A percentile compares a stretch with the other conserved stretches of the same genome.
These are phyloP conservation scores for Boletus subparvulus DNA, from an alignment of 768 basidiomycete species.

Conservation along the genomic window DNA sequence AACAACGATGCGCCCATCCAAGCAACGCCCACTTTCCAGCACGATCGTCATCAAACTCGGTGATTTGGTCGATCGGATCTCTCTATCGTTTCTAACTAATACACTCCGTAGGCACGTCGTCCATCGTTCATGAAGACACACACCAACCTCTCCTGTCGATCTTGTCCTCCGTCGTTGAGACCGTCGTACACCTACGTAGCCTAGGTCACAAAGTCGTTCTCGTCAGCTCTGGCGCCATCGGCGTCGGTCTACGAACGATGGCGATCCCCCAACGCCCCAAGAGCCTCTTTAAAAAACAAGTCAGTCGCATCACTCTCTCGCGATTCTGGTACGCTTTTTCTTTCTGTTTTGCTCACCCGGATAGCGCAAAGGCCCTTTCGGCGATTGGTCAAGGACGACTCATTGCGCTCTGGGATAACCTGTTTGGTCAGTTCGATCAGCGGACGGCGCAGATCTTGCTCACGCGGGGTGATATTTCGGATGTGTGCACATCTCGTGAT, in stretches of 20 bases:
- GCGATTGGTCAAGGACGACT: conserved; percentile 96
- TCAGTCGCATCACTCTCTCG: conserved; percentile 33
- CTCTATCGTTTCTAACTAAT: conserved; percentile 7
- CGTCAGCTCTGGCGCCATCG: conserved; percentile 97
- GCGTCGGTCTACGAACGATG: conserved; percentile 93
- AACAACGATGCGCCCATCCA: conserved; percentile 14
- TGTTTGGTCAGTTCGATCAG: conserved; percentile 91
- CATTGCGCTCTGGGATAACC: conserved; percentile 95
- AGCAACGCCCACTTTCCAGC: conserved; percentile 37
- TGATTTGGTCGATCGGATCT: conserved; percentile 31
- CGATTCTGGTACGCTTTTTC: neutral
- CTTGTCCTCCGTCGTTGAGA: conserved; percentile 90
- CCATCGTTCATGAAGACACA: conserved; percentile 93
- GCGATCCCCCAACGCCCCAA: conserved; percentile 76
- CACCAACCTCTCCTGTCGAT: conserved; percentile 90
- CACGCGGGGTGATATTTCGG: conserved; percentile 95
- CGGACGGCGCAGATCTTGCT: conserved; percentile 94
- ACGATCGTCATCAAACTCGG: conserved; percentile 89
- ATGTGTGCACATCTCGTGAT: conserved; percentile 51
- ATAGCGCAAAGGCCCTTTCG: conserved; percentile 74
- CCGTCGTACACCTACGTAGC: conserved; percentile 71
- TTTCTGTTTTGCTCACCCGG: conserved; percentile 16
- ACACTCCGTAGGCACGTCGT: conserved; percentile 69
- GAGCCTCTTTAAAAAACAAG: conserved; percentile 88
- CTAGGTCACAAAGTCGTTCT: conserved; percentile 93